phyloP scores from a whole-genome alignment of 345 rosid genomes.

The Eucalyptus paniculata region DNA sequence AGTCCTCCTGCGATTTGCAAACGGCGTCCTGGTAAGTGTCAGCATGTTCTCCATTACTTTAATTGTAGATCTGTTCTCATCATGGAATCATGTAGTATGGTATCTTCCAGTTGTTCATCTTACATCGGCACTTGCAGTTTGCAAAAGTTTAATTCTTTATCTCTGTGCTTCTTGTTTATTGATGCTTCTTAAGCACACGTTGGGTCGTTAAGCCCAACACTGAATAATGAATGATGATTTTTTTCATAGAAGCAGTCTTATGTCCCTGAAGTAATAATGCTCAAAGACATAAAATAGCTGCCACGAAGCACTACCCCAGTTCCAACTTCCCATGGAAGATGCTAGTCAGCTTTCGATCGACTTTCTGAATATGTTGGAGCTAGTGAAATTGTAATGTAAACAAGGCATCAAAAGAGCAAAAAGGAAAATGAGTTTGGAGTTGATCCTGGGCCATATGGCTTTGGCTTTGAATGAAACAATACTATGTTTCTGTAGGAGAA shows the following conservation, averaged over 20 bases:
- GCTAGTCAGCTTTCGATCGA: not conserved
- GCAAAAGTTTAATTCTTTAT: not conserved
- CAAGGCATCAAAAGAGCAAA: not conserved
- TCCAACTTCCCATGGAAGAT: not conserved
- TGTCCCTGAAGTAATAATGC: not conserved
- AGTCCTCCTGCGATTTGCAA: conserved; percentile 48
- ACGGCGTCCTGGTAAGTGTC: conserved; percentile 44
- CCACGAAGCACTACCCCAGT: not conserved
- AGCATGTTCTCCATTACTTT: not conserved
- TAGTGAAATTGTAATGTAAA: not conserved
- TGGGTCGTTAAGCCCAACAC: not conserved
- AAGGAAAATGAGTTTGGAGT: not conserved
- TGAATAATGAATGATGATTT: not conserved
- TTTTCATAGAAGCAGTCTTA: not conserved
- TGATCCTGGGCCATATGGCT: too few relatives aligned
- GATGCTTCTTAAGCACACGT: not conserved
- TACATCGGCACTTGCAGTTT: not conserved
- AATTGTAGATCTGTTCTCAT: not conserved
- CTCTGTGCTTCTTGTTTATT: not conserved
- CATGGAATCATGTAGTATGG: not conserved
- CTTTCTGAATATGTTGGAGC: not conserved
- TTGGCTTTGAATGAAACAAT: too few relatives aligned
- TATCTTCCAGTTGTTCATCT: not conserved
- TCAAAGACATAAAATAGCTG: not conserved
- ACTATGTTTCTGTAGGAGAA: not conserved